Base-by-base conservation (phyloP, 2,329 filamentous ascomycete species). In the Scedosporium aurantiacum region DNA sequence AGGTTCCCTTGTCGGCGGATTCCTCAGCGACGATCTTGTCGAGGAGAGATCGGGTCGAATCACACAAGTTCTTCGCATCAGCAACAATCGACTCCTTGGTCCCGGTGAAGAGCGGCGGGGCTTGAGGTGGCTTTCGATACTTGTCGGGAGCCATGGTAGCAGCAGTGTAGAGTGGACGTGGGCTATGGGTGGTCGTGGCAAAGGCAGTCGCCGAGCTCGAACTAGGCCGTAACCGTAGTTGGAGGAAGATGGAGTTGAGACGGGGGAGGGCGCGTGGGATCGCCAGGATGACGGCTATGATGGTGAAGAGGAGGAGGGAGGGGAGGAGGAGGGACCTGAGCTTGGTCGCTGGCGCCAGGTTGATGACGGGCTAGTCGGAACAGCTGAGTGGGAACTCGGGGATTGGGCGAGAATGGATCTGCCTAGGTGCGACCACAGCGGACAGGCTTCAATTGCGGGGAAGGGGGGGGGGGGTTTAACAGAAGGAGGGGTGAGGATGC, bases 101-200 rank as follows among this genome's bases (percentile, higher is more conserved):
- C 66, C 86, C 87, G 2, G 82, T 90, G 75, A 93, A 94, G 70
- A 85, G 80, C 61, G 89, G 89, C 62, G 90, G 89, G 47, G 86
- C 79, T 78, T 93, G 89, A 2, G 90, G 89, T 65, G 89, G 89
- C 70, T 81, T 87, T 72, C 81, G 82, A 75, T 88, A 90, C 73
- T 85, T 82, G 66, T 80, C 74, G 63, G 83, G 80, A 66, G 82
- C 84, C 86, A 90, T 89, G 70, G 73, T 81, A 71, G 75, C 80
- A 66, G 79, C 85, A 65, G 71, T 74, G 67, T 58, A 43, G 12
- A 58, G 47, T 18, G 45, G 45, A 7, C 23, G 41, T 45, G 40
- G 43, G 60, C 41, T 62, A 40, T 57, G 28, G 25, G 50, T 16
- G 52, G 47, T 28, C 60, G 68, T 65, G n/a, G 69, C 78, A 67